Base-by-base conservation (phyloP, 225 moss, liverwort and hornwort genomes). In the Polytrichum commune region DNA sequence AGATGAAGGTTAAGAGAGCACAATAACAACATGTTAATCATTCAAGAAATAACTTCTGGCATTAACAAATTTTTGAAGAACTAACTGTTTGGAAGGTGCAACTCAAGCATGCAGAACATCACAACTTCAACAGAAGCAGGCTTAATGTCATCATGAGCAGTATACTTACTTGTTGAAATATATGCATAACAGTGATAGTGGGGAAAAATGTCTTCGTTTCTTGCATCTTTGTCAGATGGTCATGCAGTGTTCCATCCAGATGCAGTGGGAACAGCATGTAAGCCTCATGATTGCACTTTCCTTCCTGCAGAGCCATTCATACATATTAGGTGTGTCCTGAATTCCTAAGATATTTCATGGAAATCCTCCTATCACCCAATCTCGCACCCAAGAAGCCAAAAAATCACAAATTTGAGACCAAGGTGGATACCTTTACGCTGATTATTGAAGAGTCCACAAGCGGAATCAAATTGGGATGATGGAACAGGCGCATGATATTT, bases 361-460 rank as follows among this genome's bases (percentile, higher is more conserved):
- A 46, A 46, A 46, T 46, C 46, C 46, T 13, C 9, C 2, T 9
- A 35, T 35, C 35, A 35, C 35, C 8, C 35, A 46, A 46, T 46
- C 16, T 46, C 46, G 4, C 16, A 13, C 72, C 79, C 77, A 84
- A 79, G 46, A 77, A 4, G 46, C 16, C 13, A 46, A 16, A 46
- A 46, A 13, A 3, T 4, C 13, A 46, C 6, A 58, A 8, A 6
- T 20, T 20, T 20, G 58, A 58, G 24, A 24, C 6, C 58, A 58
- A 24, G 46, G 46, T 46, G 16, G 13, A 32, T 70, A 92, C 92
- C 82, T 94, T 92, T 66, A 92, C 92, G 54, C 53, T 65, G 69
- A 97, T 91, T 71, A 97, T 88, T 55, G 94, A 94, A 75, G 88
- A 84, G 58, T 86, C 94, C 54, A 97, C 55, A 58, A 97, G 97